Evolutionary conservation across 2,329 filamentous ascomycete species (phyloP).

Genomic region (Fusarium pseudonygamai): DNA sequence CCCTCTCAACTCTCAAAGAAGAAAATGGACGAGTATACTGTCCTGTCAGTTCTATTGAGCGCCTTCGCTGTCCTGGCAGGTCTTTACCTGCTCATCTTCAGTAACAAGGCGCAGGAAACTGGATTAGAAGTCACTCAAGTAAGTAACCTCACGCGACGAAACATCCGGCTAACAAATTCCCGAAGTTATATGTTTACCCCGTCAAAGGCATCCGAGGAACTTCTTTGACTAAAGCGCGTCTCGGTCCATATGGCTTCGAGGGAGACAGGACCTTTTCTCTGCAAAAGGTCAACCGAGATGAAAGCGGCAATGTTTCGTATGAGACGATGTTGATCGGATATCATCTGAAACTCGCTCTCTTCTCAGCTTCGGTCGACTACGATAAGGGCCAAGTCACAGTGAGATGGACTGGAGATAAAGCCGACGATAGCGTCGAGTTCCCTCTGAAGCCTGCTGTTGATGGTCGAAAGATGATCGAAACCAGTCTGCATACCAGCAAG

Average conservation of each 20-base stretch:
- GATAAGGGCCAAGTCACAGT: neutral
- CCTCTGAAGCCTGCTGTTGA: constrained; percentile 14
- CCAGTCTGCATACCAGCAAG: constrained; percentile 27
- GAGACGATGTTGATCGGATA: constrained; percentile 39
- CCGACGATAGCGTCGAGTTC: constrained; percentile 6
- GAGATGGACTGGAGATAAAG: neutral
- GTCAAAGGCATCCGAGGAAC: constrained; percentile 36
- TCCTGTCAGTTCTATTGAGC: neutral
- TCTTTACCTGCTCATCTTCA: neutral
- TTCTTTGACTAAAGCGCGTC: constrained; percentile 8
- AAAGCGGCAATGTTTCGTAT: neutral
- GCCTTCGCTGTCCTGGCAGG: neutral
- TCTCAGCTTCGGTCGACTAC: constrained; percentile 20
- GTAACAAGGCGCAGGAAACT: neutral
- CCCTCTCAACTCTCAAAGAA: neutral
- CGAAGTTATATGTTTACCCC: constrained; percentile 38
- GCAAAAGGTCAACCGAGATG: constrained; percentile 27
- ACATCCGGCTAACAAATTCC: neutral
- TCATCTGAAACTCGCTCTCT: constrained; percentile 32
- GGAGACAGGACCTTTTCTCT: constrained; percentile 39
- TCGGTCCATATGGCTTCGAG: constrained; percentile 28
- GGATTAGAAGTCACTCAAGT: constrained; percentile 34
- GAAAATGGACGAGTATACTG: neutral
- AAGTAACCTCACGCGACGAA: rapidly evolving
- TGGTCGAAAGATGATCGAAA: neutral